Base-by-base conservation (phyloP, 257 asterid species). In the Solanum chmielewskii region DNA sequence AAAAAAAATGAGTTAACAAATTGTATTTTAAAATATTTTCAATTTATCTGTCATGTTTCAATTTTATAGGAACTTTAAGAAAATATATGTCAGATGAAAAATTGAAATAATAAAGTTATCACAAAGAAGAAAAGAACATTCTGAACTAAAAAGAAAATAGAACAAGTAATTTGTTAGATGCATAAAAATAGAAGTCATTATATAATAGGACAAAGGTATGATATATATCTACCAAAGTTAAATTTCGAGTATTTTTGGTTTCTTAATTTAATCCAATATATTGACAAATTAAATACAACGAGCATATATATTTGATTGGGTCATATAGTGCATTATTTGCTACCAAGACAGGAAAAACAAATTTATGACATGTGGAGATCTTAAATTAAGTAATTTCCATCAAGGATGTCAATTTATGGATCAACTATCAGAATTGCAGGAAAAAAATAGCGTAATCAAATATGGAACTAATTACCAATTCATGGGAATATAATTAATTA, bases 11-110 rank as follows among this genome's bases (percentile, higher is more conserved):
- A 15, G 21, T 15, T 14, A 14, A 49, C 9, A 49, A 49, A 15
- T 49, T 15, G 21, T 49, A 15, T 14, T 49, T 49, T 49, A 49
- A 37, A 37, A 37, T 37, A 37, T 37, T 37, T 37, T 37, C 0
- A 1, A 37, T 37, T 37, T 37, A 0, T 5, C 1, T 37, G 39
- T 37, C 2, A 5, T 5, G 0, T 37, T 37, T 1, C 1, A 1
- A 37, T 37, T 37, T 6, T 37, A 5, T 37, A 1, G 39, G 2
- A 6, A 37, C 39, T 37, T 37, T 37, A 37, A 37, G 0, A 37
- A 1, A 37, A 37, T 37, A 37, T 37, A 1, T 37, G 1, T 1
- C 7, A 37, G 39, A 37, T 37, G 39, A 37, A 6, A 37, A 37
- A 5, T 37, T 37, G 2, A 5, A 37, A 37, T 5, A 5, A 37